A percentile compares a stretch with the other conserved stretches of the same genome.
Conservation (phyloP, 2,329 filamentous ascomycete genomes). For the Colletotrichum truncatum region DNA sequence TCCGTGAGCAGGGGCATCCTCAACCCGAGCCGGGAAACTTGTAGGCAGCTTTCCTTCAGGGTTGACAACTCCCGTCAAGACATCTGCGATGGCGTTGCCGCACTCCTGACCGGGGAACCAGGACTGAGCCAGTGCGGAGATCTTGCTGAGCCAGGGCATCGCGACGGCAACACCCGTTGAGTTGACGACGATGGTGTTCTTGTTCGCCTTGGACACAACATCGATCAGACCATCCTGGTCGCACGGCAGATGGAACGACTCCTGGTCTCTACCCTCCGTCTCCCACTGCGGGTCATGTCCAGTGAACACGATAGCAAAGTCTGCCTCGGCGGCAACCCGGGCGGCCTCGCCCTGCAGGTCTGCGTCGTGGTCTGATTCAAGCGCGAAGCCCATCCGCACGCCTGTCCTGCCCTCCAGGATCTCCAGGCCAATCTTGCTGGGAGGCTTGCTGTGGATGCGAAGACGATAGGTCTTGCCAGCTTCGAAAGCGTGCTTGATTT, state of each 20-base stretch:
- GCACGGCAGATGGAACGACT: constrained; percentile 49
- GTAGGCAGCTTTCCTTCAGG: constrained; percentile 72
- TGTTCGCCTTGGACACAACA: constrained; percentile 65
- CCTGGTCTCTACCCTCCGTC: constrained; percentile 68
- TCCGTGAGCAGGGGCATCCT: constrained; percentile 72
- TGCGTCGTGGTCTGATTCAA: constrained; percentile 53
- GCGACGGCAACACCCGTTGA: constrained; percentile 72
- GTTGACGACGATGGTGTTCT: constrained; percentile 71
- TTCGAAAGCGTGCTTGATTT: constrained; percentile 36
- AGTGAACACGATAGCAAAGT: constrained; percentile 70
- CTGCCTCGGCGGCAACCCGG: constrained; percentile 51
- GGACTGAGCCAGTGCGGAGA: constrained; percentile 70
- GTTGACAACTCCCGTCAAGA: constrained; percentile 71
- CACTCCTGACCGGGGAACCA: constrained; percentile 78
- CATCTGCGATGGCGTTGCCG: constrained; percentile 74
- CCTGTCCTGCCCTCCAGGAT: constrained; percentile 43
- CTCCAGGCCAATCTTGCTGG: constrained; percentile 38
- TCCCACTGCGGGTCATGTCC: constrained; percentile 64
- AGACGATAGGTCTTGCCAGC: constrained; percentile 43
- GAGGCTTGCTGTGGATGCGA: constrained; percentile 40
- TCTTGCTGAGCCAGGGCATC: constrained; percentile 63
- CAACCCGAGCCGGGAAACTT: constrained; percentile 66
- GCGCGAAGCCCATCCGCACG: constrained; percentile 42
- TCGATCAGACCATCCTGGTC: constrained; percentile 75
- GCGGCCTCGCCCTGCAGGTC: constrained; percentile 60